These are phyloP conservation scores for Biancaea sappan DNA, from an alignment of 306 rosid genomes.

Conservation along the genomic window DNA sequence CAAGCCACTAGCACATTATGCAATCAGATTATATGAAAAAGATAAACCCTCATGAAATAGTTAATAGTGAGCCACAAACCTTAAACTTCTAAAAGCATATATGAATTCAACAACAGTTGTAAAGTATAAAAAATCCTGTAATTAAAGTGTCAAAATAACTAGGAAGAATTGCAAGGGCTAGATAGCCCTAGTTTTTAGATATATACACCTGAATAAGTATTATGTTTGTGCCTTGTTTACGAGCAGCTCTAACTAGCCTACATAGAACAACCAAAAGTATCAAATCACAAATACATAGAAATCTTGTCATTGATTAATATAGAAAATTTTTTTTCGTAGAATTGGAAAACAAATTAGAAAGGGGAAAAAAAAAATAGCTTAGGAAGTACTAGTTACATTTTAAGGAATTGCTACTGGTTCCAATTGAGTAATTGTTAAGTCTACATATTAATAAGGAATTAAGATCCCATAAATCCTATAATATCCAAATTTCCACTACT, in stretches of 20 bases:
- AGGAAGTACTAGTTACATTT: background rate
- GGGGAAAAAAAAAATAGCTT: too few species aligned
- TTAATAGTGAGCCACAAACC: background rate
- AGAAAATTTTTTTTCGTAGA: background rate
- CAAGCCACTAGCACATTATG: background rate
- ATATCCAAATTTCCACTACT: too few species aligned
- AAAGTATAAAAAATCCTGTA: background rate
- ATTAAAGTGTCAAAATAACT: background rate
- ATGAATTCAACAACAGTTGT: background rate
- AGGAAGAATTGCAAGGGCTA: constrained; percentile 1
- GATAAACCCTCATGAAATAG: constrained; percentile 2
- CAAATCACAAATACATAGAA: constrained; percentile 18
- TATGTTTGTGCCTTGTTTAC: constrained; percentile 78
- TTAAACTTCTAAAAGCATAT: background rate
- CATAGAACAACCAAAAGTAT: constrained; percentile 31
- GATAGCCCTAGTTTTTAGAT: constrained; percentile 10
- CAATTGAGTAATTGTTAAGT: too few species aligned
- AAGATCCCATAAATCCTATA: too few species aligned
- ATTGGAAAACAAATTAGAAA: constrained; percentile 3
- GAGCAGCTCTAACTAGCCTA: constrained; percentile 92
- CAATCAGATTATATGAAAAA: background rate
- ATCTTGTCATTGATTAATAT: constrained; percentile 18
- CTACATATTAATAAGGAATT: too few species aligned
- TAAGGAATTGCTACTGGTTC: too few species aligned
- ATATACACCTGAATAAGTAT: constrained; percentile 84